These are phyloP conservation scores for Gossypium raimondii DNA, from an alignment of 345 rosid species.

Conservation along the genomic window DNA sequence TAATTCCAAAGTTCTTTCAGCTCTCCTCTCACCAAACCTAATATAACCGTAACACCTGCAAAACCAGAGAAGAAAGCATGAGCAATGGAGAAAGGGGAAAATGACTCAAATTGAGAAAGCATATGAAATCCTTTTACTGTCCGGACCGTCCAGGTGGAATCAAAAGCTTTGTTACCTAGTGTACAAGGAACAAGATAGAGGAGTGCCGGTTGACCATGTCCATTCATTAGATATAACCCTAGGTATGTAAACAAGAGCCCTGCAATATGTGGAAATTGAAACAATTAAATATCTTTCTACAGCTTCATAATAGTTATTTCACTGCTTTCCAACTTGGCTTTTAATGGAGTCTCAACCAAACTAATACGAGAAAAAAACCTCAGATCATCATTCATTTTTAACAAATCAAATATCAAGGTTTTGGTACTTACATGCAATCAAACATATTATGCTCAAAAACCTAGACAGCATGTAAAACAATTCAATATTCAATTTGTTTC, in stretches of 20 bases:
- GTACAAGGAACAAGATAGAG: conserved; percentile 97
- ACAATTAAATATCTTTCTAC: background rate
- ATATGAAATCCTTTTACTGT: background rate
- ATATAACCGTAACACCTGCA: conserved; percentile 52
- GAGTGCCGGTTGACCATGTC: conserved; percentile 96
- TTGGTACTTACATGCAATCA: background rate
- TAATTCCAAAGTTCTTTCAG: conserved; percentile 58
- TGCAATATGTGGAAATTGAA: conserved; percentile 26
- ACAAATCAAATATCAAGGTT: background rate
- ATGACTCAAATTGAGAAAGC: background rate
- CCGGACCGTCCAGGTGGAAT: background rate
- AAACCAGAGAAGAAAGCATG: background rate
- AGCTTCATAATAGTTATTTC: background rate
- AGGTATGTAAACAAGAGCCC: conserved; percentile 79
- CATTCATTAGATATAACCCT: conserved; percentile 84
- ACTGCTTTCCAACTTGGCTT: background rate
- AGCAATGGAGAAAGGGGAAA: background rate
- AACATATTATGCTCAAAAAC: background rate
- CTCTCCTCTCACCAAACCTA: conserved; percentile 72
- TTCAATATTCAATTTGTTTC: background rate
- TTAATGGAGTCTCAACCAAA: background rate
- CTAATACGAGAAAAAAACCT: background rate
- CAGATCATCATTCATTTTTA: background rate
- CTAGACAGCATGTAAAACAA: background rate
- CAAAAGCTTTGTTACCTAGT: conserved; percentile 49